These are phyloP conservation scores for Crassisporium funariophilum DNA, from an alignment of 768 basidiomycete genomes.

Conservation along the genomic window DNA sequence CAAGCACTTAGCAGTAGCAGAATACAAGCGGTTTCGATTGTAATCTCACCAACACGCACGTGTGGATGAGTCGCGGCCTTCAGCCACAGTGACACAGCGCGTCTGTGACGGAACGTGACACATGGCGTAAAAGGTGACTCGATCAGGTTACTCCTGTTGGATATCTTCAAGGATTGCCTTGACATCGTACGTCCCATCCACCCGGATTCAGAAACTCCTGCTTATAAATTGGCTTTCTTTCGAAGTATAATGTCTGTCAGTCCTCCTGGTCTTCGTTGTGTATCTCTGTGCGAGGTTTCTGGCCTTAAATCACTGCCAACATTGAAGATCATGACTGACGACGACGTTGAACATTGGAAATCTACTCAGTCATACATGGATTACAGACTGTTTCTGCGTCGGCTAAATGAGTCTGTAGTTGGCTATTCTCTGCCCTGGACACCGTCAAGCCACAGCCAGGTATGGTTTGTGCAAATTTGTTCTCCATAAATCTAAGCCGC, in stretches of 20 bases:
- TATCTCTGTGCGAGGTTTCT: slow-evolving; percentile 22
- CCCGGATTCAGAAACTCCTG: too few species aligned
- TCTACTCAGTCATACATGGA: slow-evolving; percentile 69
- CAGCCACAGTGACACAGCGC: slow-evolving; percentile 17
- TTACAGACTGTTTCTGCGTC: slow-evolving; percentile 73
- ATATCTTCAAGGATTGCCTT: not conserved
- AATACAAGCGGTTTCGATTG: too few species aligned
- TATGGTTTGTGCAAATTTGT: slow-evolving; percentile 19
- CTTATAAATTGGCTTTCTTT: not conserved
- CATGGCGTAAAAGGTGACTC: slow-evolving; percentile 6
- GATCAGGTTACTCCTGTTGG: slow-evolving; percentile 2
- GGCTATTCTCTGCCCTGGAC: slow-evolving; percentile 57
- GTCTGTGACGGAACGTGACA: slow-evolving; percentile 14
- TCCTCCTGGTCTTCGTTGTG: slow-evolving; percentile 28
- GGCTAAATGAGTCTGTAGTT: slow-evolving; percentile 77
- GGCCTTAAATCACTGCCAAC: slow-evolving; percentile 35
- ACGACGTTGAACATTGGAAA: slow-evolving; percentile 76
- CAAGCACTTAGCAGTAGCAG: too few species aligned
- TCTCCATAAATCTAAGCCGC: not conserved
- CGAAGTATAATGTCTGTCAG: slow-evolving; percentile 1
- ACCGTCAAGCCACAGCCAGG: slow-evolving; percentile 34
- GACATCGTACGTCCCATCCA: too few species aligned
- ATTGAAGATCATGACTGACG: slow-evolving; percentile 69
- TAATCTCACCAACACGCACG: too few species aligned
- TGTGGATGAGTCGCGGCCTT: too few species aligned